Evolutionary conservation across 2,329 filamentous ascomycete genomes (phyloP), one percentile per base, ranked within the genome.

Genomic region (Hymenoscyphus fraxineus): DNA sequence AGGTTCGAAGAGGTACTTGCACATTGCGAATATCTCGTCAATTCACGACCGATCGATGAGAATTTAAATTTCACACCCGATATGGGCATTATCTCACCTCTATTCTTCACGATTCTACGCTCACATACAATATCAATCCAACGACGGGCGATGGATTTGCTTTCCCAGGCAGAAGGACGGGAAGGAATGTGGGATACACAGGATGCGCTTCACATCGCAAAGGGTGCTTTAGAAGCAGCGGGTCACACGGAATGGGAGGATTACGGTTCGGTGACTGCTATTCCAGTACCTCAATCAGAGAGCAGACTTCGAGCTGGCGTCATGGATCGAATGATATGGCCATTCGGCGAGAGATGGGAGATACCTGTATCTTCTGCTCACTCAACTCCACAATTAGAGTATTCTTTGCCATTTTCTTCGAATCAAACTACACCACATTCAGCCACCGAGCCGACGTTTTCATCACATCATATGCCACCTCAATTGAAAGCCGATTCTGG

Each of bases 121-220:
- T 67, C 68, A 5, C 64, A 67, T 15, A 60, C 63, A 13, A 41
- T 58, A 3, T 16, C 58, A 2, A 62, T 67, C 31, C 67, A 68
- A 54, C 61, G 58, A 40, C 57, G 70, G 51, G 71, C 71, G 3
- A 62, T 69, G 5, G 61, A 68, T 16, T 59, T 74, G 2, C 64
- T 74, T 9, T 56, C 59, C 10, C 64, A 63, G 39, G 63, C 66
- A 2, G 70, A 67, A 5, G 69, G 72, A 40, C 56, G 69, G 54
- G 73, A 74, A 67, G 73, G 73, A 3, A 69, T 70, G 64, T 74
- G 73, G 72, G 69, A 73, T 62, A 67, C 68, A 2, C 64, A 68
- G 10, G 66, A 70, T 58, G 70, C 69, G 13, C 60, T 68, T 31
- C 61, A 62, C 13, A 67, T 71, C 4, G 69, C 68, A 16, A 66